phyloP scores from a whole-genome alignment of 768 basidiomycete genomes.

The Mycena galericulata region DNA sequence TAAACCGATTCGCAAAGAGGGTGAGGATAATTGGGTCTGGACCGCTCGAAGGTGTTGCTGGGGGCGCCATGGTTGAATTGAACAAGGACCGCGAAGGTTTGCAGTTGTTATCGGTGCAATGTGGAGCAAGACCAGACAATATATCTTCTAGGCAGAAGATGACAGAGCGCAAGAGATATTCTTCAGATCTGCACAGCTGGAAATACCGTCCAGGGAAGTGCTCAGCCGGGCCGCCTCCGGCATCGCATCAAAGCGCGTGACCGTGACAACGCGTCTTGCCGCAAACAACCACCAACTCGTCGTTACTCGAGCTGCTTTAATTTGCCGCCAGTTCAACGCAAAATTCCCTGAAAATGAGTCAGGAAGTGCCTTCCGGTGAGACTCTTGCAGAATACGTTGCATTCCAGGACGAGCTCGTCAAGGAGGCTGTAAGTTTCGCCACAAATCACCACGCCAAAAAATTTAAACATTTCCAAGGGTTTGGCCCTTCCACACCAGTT shows the following conservation, averaged over 20 bases:
- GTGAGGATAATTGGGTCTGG: slow-evolving; percentile 91
- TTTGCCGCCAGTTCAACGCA: background rate
- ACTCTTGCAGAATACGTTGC: slow-evolving; percentile 57
- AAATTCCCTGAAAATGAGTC: background rate
- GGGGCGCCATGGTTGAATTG: slow-evolving; percentile 37
- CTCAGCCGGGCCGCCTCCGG: too few species aligned
- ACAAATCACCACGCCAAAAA: slow-evolving; percentile 40
- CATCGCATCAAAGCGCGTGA: too few species aligned
- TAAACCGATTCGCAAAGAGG: slow-evolving; percentile 95
- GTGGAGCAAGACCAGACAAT: too few species aligned
- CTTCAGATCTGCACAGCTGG: too few species aligned
- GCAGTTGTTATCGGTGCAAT: too few species aligned
- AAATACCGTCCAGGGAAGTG: too few species aligned
- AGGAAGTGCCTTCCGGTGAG: slow-evolving; percentile 8
- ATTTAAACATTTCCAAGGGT: slow-evolving; percentile 45
- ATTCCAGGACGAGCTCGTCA: slow-evolving; percentile 61
- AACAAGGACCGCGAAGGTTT: too few species aligned
- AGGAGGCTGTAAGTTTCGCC: slow-evolving; percentile 54
- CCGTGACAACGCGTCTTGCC: background rate
- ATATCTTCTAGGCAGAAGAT: too few species aligned
- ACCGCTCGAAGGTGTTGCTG: slow-evolving; percentile 48
- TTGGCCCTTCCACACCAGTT: slow-evolving; percentile 75
- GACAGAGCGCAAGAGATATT: too few species aligned
- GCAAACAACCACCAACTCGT: background rate
- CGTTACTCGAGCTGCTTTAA: background rate